Evolutionary conservation across 2,329 filamentous ascomycete species (phyloP), one percentile per base, ranked within the genome.

Genomic region (Penicillium sp.): DNA sequence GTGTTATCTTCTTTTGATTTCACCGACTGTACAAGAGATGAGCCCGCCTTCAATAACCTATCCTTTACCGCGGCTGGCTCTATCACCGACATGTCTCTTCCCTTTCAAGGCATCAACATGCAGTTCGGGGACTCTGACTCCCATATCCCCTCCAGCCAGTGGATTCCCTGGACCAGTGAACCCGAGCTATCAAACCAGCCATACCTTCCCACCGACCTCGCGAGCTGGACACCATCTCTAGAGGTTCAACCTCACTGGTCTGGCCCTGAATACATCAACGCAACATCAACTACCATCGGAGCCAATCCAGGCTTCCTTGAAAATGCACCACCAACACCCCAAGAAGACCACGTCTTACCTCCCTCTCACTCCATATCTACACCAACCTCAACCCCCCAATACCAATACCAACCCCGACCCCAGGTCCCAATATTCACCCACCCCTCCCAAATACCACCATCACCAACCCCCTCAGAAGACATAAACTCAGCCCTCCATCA

Each of bases 401-500:
- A 35, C n/a, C 32, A 15, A 35, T 6, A 18, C n/a, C 32, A 15
- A 18, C 3, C 33, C 15, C 33, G 9, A 6, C 18, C 18, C 33
- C n/a, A 10, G 2, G 18, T 37, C 33, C 33, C 20, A 23, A 23
- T 13, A 12, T 7, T 18, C 32, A 12, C 7, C 43, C 20, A 47
- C 37, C 13, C 42, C 44, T 9, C 15, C 15, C 15, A 18, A 18
- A 18, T 18, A 18, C 15, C 15, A 18, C 15, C 15, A 18, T 35
- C 24, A 1, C 27, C 28, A 24, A 46, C 31, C 13, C 3, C 4
- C 1, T 27, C 46, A 6, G 44, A 33, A 15, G 44, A 28, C 7
- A 44, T 48, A 7, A 52, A 48, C 32, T 24, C 57, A n/a, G 46
- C 38, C 1, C 6, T 55, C 5, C 57, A 56, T 48, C 52, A 50